Conservation (phyloP, 1,139 yeast genomes). For the Hyphopichia fennica region DNA sequence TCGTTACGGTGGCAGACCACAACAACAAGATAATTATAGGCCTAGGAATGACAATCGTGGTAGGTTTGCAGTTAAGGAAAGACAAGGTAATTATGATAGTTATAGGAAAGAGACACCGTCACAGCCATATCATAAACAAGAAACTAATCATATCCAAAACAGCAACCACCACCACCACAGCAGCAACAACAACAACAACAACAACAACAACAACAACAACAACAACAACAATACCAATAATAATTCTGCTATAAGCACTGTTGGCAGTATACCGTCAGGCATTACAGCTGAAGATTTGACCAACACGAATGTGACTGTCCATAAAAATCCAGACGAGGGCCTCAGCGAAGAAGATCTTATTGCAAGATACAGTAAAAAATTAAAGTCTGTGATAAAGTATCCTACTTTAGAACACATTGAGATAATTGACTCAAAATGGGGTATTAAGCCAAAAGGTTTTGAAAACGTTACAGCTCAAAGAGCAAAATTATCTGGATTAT, state of each 20-base stretch:
- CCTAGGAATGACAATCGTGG: slow-evolving; percentile 1
- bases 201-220: neutral
- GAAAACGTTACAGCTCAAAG: slow-evolving; percentile 75
- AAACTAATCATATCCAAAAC: neutral
- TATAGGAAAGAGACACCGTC: neutral
- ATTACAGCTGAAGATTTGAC: neutral
- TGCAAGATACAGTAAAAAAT: slow-evolving; percentile 18
- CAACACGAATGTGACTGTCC: neutral
- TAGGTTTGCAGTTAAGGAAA: neutral
- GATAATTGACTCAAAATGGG: slow-evolving; percentile 65
- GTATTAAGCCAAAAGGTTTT: slow-evolving; percentile 69
- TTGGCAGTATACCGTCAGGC: too few species aligned
- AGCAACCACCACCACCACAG: neutral
- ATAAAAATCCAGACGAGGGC: slow-evolving; percentile 6
- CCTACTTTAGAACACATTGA: slow-evolving; percentile 33
- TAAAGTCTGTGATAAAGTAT: slow-evolving; percentile 20
- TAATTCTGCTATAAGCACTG: neutral
- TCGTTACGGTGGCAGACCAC: neutral
- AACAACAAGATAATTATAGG: neutral
- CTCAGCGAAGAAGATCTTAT: slow-evolving; percentile 20
- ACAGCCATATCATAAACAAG: neutral
- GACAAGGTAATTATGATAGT: neutral
- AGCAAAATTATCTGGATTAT: slow-evolving; percentile 80
- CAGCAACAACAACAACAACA: neutral
- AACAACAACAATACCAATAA: neutral